A percentile compares a stretch with the other conserved stretches of the same genome.
Evolutionary conservation across 2,329 filamentous ascomycete species (phyloP).

Genomic region (Cladosporium phlei): DNA sequence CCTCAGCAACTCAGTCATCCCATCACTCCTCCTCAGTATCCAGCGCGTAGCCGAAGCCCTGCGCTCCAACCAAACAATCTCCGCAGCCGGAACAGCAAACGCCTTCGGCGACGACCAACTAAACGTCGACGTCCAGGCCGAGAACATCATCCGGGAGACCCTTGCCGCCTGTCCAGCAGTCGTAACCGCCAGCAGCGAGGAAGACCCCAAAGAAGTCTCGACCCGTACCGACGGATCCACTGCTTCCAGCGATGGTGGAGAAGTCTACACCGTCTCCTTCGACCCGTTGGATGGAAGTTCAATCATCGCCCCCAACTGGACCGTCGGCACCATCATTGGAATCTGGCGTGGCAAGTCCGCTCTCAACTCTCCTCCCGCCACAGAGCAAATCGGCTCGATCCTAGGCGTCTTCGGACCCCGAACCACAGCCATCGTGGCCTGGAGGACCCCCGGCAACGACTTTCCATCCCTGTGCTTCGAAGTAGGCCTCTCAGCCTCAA

Average conservation of each 20-base stretch:
- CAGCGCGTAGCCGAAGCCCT: conserved; percentile 44
- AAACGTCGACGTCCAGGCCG: conserved; percentile 54
- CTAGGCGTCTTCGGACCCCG: conserved; percentile 33
- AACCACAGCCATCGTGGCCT: conserved; percentile 48
- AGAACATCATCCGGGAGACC: conserved; percentile 44
- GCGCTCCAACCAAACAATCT: conserved; percentile 43
- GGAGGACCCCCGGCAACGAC: conserved; percentile 38
- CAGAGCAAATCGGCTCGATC: conserved; percentile 31
- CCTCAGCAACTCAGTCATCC: conserved; percentile 41
- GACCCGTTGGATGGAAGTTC: conserved; percentile 62
- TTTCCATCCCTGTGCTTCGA: conserved; percentile 52
- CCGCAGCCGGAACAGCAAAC: conserved; percentile 49
- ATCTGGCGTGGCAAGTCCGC: conserved; percentile 43
- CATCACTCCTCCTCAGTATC: conserved; percentile 45
- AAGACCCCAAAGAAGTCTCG: conserved; percentile 43
- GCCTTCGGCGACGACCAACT: conserved; percentile 57
- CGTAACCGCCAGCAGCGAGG: conserved; percentile 54
- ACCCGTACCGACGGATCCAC: conserved; percentile 38
- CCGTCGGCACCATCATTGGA: conserved; percentile 53
- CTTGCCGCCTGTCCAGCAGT: conserved; percentile 45
- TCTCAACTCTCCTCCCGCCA: conserved; percentile 20
- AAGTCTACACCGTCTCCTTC: conserved; percentile 57
- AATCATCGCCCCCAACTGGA: conserved; percentile 43
- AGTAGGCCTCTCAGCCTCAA: conserved; percentile 36
- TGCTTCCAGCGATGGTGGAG: conserved; percentile 26